phyloP scores from a whole-genome alignment of 2,329 filamentous ascomycete genomes.

The Diaporthe citriasiana region DNA sequence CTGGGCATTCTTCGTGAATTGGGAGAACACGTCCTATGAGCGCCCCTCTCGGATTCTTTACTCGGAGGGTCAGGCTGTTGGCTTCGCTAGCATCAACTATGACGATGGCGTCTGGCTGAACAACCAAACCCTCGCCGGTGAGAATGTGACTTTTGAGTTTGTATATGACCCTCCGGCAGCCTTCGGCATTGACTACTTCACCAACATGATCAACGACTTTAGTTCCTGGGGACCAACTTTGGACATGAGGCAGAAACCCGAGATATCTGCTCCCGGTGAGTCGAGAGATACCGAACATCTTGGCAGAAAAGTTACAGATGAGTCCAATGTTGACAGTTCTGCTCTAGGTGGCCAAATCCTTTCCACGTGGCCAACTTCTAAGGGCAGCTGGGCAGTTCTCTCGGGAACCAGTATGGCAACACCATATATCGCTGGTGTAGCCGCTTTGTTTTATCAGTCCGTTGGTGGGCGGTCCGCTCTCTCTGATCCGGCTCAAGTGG shows the following conservation, averaged over 20 bases:
- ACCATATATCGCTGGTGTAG: constrained; percentile 56
- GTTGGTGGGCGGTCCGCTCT: constrained; percentile 43
- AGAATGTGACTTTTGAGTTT: constrained; percentile 6
- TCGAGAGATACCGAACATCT: constrained; percentile 46
- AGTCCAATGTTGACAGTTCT: not conserved
- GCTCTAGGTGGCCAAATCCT: constrained; percentile 55
- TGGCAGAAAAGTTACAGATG: not conserved
- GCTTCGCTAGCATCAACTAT: constrained; percentile 5
- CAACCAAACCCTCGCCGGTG: not conserved
- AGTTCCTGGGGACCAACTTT: constrained; percentile 57
- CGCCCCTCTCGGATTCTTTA: not conserved
- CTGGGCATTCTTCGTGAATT: not conserved
- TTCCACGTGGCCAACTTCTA: constrained; percentile 54
- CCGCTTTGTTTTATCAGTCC: constrained; percentile 48
- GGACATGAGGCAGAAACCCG: constrained; percentile 54
- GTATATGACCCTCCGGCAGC: constrained; percentile 2
- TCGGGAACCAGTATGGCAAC: constrained; percentile 62
- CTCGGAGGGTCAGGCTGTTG: not conserved
- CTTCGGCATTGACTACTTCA: not conserved
- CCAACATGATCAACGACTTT: constrained; percentile 43
- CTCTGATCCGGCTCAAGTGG: constrained; percentile 15
- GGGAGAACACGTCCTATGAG: not conserved
- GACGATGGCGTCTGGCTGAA: constrained; percentile 2
- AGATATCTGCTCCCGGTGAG: constrained; percentile 43
- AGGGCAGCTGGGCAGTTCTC: constrained; percentile 53